A percentile compares a stretch with the other conserved stretches of the same genome.
Conservation (phyloP, 2,329 filamentous ascomycete species). For the Alternaria ventricosa region DNA sequence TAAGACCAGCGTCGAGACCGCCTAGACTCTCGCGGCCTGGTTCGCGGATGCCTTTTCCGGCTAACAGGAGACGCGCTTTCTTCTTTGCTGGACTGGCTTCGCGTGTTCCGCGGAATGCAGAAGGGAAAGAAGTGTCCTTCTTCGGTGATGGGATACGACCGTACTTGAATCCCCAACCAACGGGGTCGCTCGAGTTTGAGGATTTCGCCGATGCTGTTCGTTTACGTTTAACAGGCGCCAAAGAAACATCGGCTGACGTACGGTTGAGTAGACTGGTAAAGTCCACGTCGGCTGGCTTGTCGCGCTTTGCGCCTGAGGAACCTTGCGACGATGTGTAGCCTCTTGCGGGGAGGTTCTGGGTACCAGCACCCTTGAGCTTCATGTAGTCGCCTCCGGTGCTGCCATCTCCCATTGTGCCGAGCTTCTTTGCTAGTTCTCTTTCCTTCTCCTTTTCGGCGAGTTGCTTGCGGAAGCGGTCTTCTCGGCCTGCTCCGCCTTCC, state of each 20-base stretch:
- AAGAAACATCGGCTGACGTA: slow-evolving; percentile 50
- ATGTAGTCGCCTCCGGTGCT: slow-evolving; percentile 77
- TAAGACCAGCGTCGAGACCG: slow-evolving; percentile 41
- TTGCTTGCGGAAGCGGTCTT: slow-evolving; percentile 70
- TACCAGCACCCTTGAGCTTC: slow-evolving; percentile 46
- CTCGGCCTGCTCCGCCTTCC: slow-evolving; percentile 61
- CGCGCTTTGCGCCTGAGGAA: slow-evolving; percentile 18
- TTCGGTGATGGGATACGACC: slow-evolving; percentile 48
- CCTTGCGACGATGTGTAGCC: slow-evolving; percentile 25
- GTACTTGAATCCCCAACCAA: slow-evolving; percentile 57
- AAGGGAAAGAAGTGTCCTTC: slow-evolving; percentile 26
- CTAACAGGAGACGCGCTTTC: slow-evolving; percentile 56
- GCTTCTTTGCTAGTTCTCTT: slow-evolving; percentile 71
- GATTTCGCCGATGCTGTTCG: slow-evolving; percentile 42
- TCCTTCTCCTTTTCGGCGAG: slow-evolving; percentile 74
- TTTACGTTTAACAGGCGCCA: slow-evolving; percentile 55
- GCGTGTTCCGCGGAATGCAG: slow-evolving; percentile 36
- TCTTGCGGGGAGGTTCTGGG: slow-evolving; percentile 25
- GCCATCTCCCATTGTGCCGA: slow-evolving; percentile 66
- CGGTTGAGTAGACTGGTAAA: slow-evolving; percentile 54
- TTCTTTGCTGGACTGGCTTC: slow-evolving; percentile 54
- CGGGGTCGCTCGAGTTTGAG: slow-evolving; percentile 40
- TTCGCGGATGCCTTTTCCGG: slow-evolving; percentile 57
- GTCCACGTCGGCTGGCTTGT: slow-evolving; percentile 29
- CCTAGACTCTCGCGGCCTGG: slow-evolving; percentile 57